Percentiles rank a stretch among this genome's conserved stretches.
Evolutionary conservation across 768 basidiomycete species (phyloP).

Genomic region (Trametes cingulata): DNA sequence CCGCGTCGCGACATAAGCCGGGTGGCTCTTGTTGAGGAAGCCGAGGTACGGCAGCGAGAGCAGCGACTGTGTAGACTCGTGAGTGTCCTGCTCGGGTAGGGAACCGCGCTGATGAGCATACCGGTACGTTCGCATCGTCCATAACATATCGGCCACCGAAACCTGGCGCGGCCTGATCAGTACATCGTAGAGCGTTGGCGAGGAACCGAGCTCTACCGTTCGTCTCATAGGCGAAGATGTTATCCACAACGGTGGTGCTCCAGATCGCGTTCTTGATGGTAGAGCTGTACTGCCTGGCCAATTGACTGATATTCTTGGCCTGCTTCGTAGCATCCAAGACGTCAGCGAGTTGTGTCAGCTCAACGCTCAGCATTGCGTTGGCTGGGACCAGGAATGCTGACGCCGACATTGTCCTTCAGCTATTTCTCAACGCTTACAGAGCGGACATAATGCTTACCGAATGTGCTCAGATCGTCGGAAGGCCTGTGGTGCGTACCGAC

Average conservation of each 20-base stretch:
- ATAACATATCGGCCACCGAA: conserved; percentile 74
- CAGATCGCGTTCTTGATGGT: conserved; percentile 62
- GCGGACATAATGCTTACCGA: conserved; percentile 42
- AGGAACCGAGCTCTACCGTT: conserved; percentile 48
- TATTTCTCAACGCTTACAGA: not conserved
- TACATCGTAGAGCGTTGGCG: not conserved
- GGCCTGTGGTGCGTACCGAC: conserved; percentile 79
- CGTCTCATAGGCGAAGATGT: conserved; percentile 75
- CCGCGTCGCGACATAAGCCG: conserved; percentile 65
- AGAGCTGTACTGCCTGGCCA: conserved; percentile 59
- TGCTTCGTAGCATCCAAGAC: conserved; percentile 55
- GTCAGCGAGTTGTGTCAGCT: conserved; percentile 58
- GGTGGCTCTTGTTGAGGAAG: conserved; percentile 61
- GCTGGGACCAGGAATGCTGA: conserved; percentile 76
- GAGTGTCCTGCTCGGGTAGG: not conserved
- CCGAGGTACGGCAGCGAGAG: conserved; percentile 79
- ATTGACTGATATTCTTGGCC: conserved; percentile 49
- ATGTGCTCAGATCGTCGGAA: conserved; percentile 71
- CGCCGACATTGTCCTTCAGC: not conserved
- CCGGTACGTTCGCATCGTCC: conserved; percentile 87
- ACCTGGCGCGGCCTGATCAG: conserved; percentile 37
- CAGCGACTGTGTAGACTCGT: conserved; percentile 51
- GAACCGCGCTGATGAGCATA: conserved; percentile 35
- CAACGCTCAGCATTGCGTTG: conserved; percentile 82
- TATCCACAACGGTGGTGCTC: conserved; percentile 60